Evolutionary conservation across 805 yeast species (phyloP), one percentile per base, ranked within the genome.

Genomic region (Kodamaea hsintzibuensis): DNA sequence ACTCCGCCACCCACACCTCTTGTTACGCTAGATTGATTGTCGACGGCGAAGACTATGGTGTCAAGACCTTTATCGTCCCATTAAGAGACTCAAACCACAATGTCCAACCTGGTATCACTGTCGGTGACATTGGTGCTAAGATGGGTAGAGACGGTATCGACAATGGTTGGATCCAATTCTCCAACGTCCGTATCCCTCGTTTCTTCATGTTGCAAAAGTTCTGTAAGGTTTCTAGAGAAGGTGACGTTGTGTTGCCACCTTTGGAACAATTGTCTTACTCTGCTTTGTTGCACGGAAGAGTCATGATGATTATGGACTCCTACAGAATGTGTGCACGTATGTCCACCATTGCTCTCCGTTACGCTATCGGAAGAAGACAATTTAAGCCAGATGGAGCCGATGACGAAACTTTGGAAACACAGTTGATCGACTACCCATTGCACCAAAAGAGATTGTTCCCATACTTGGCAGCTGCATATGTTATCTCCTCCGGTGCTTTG

Each of bases 61-160:
- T 92, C 53, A 90, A 89, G 73, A 88, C 92, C 9, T 92, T 92
- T 74, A 88, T 92, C 30, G 97, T 92, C 14, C 98, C 96, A 30
- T 76, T 92, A 60, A 80, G 98, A 70, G 95, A 91, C 69, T 67
- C 82, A 6, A 76, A 82, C 55, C 93, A 89, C 73, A 78, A 86
- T 55, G 71, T 92, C 55, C 72, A 81, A 60, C 91, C 96, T 2
- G 98, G 98, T 53, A 75, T 92, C 54, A 72, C 89, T 33, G 78
- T 91, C 59, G 98, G 98, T 57, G 98, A 92, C 68, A 90, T 92
- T 66, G 98, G 98, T 53, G 84, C 88, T 59, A 92, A 92, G 74
- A 91, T 92, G 96, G 98, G 98, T 51, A 81, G 97, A 65, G 95
- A 91, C 65, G 97, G 96, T 54, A 89, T 92, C 60, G 98, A 92